Evolutionary conservation across 306 rosid genomes (phyloP), one percentile per base, ranked within the genome.

Genomic region (Quercus agrifolia): DNA sequence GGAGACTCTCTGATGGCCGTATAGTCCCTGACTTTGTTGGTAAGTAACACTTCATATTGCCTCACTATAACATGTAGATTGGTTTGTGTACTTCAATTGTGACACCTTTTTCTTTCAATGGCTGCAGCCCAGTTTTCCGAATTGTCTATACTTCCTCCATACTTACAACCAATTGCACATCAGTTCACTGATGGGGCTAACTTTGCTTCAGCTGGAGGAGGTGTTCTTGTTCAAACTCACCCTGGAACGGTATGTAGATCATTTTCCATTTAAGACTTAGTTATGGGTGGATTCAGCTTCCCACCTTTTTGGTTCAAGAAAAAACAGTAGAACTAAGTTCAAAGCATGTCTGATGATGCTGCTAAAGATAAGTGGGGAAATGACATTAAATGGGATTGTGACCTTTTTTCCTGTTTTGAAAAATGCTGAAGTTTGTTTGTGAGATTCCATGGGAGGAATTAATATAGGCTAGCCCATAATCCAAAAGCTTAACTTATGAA

Each of bases 181-280:
- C 71, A 33, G 0, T 85, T 70, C n/a, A 67, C 17, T 0, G 2
- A 79, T 13, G 88, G 91, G 14, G 80, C 70, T 4, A 89, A 85
- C 77, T 84, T 89, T 55, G 90, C 88, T 19, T 83, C 83, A 1
- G 87, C 20, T 38, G 93, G 89, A 54, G 73, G 86, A 13, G 84
- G 86, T 59, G 87, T 73, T 77, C 81, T 89, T 14, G 66, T 19
- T 15, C 21, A 73, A 72, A 63, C 77, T 58, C 51, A 46, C 27
- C 63, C 71, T 52, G 83, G 71, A 28, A 25, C 23, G 9, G 90
- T 82, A 76, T 51, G 85, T 78, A 38, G 27, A 23, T 76, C 44
- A 15, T 64, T 64, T 64, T 17, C 70, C 1, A 30, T 3, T 19
- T 49, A 3, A 38, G 46, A 21, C 3, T 15, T 51, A 1, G 5